phyloP scores from a whole-genome alignment of 2,329 filamentous ascomycete genomes.

The Xylariaceae sp. region DNA sequence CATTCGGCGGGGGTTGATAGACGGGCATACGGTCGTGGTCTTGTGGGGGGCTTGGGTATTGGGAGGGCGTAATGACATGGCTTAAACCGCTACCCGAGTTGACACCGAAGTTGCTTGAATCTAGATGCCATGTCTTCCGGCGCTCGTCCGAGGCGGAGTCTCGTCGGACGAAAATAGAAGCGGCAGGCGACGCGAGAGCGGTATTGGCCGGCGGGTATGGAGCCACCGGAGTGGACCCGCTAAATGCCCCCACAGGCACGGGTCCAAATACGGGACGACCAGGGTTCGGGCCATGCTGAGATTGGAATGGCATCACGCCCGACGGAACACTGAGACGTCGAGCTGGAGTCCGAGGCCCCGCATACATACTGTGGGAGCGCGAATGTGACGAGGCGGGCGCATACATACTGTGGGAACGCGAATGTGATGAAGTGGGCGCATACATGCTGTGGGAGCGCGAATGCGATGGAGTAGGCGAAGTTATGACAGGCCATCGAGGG shows the following conservation, averaged over 20 bases:
- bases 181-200: constrained; percentile 61
- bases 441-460: constrained; percentile 72
- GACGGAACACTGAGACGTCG: constrained; percentile 82
- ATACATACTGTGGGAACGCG: constrained; percentile 70
- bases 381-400: constrained; percentile 63
- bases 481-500: constrained; percentile 66
- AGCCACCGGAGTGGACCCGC: constrained; percentile 49
- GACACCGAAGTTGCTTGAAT: constrained; percentile 60
- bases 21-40: constrained; percentile 47
- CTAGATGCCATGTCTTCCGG: constrained; percentile 86
- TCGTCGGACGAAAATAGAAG: constrained; percentile 58
- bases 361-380: constrained; percentile 68
- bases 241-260: constrained; percentile 40
- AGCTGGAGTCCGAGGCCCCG: constrained; percentile 60
- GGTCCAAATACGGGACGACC: constrained; percentile 53
- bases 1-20: constrained; percentile 48
- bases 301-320: constrained; percentile 68
- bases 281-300: constrained; percentile 53
- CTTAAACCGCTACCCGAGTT: constrained; percentile 67
- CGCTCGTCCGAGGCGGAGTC: constrained; percentile 71
- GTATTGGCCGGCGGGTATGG: constrained; percentile 57
- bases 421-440: constrained; percentile 61
- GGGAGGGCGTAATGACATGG: constrained; percentile 68
- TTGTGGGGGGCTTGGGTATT: constrained; percentile 49
- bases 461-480: constrained; percentile 68